Evolutionary conservation across 2,329 filamentous ascomycete species (phyloP), one percentile per base, ranked within the genome.

Genomic region (Clonostachys chloroleuca): DNA sequence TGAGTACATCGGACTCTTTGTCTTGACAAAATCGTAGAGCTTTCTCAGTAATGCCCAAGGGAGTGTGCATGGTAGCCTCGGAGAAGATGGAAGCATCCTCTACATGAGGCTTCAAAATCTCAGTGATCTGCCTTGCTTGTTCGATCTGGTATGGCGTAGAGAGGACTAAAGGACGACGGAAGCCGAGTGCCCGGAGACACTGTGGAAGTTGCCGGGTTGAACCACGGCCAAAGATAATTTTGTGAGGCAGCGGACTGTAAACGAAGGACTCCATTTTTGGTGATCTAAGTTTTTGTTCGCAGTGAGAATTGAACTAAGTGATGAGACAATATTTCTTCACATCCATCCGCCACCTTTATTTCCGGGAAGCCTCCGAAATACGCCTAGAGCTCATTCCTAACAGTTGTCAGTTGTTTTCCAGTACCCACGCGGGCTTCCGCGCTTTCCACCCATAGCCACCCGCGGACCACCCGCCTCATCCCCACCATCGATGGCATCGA

Each of bases 51-150:
- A 83, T 63, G 50, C 75, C 58, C 5, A 68, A 72, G 3, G 80
- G 81, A 2, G 81, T 84, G 63, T 84, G 81, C 80, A 84, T 84
- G 4, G 75, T 76, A 2, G 81, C 81, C 53, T 78, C 70, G 43
- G 65, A 64, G 61, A 80, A 82, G 12, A 33, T 41, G 4, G 24
- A 24, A 24, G 24, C 3, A 24, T 40, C 52, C 5, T 51, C 51
- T 14, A 48, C 37, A 13, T 49, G 40, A 40, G 46, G 47, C 1
- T 46, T 12, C n/a, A 55, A 47, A 6, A 55, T 47, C 3, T 17
- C 16, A 34, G 44, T 45, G 16, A 53, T 47, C 49, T 49, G 13
- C 34, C 52, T 36, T 13, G 51, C 53, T n/a, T 52, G 53, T 6
- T 46, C 34, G n/a, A 36, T 49, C 34, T 54, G 53, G 5, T 44